Conservation (phyloP, 2,329 filamentous ascomycete genomes). For the Mycosphaerella sp. region DNA sequence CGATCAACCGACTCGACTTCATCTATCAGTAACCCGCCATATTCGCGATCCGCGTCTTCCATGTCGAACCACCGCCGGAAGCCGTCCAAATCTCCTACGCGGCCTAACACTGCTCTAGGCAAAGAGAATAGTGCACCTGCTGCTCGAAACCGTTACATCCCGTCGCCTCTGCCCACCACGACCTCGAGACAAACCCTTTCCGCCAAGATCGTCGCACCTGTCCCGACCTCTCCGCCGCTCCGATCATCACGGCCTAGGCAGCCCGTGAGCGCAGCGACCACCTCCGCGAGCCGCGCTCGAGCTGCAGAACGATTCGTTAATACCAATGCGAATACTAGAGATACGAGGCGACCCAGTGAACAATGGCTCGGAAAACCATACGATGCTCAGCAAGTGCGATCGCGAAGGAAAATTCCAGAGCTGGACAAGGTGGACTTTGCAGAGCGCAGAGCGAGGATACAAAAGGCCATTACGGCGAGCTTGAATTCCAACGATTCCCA, state of each 20-base stretch:
- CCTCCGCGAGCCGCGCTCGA: constrained; percentile 62
- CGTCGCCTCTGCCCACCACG: constrained; percentile 27
- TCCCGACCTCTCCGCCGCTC: constrained; percentile 68
- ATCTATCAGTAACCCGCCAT: constrained; percentile 19
- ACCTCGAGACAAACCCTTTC: constrained; percentile 44
- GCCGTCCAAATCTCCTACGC: constrained; percentile 29
- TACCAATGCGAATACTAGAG: constrained; percentile 38
- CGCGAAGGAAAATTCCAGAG: constrained; percentile 47
- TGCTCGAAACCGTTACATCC: constrained; percentile 32
- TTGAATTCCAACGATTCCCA: constrained; percentile 55
- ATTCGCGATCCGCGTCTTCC: constrained; percentile 27
- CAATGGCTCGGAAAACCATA: constrained; percentile 68
- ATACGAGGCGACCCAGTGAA: constrained; percentile 40
- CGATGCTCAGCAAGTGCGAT: constrained; percentile 56
- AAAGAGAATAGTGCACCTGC: constrained; percentile 28
- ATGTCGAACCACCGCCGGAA: constrained; percentile 25
- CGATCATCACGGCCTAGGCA: constrained; percentile 77
- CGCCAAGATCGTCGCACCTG: constrained; percentile 65
- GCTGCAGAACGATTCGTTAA: constrained; percentile 51
- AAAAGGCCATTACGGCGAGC: constrained; percentile 79
- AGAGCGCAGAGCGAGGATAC: constrained; percentile 71
- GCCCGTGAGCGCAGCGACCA: constrained; percentile 67
- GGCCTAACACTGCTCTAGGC: constrained; percentile 16
- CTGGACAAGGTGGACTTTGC: constrained; percentile 78
- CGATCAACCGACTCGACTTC: constrained; percentile 31